Conservation (phyloP, 192 early-diverging fungal genomes). For the Podila clonocystis region DNA sequence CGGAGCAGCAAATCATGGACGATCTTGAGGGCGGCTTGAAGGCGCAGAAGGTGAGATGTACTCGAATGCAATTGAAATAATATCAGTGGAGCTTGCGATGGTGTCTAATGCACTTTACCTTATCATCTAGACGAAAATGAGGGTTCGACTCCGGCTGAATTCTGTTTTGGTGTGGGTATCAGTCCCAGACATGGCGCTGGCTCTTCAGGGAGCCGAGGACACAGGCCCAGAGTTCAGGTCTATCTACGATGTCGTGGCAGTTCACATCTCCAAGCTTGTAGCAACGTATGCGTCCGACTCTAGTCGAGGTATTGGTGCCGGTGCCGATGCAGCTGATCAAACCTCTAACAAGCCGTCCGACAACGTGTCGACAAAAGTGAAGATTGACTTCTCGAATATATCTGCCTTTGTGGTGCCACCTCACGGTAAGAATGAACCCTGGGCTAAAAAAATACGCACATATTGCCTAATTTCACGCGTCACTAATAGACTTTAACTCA, state of each 20-base stretch:
- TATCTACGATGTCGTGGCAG: conserved; percentile 27
- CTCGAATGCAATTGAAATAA: background rate
- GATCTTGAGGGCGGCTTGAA: conserved; percentile 30
- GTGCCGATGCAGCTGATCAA: background rate
- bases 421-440: conserved; percentile 38
- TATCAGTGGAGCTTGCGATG: background rate
- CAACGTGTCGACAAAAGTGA: conserved; percentile 1
- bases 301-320: background rate
- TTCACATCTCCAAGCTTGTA: conserved; percentile 39
- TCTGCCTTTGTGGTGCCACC: conserved; percentile 38
- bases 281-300: conserved; percentile 11
- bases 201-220: conserved; percentile 13
- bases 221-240: conserved; percentile 40
- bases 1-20: conserved; percentile 45
- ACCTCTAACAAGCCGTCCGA: background rate
- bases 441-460: background rate
- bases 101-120: background rate
- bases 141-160: conserved; percentile 36
- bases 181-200: conserved; percentile 31
- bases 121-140: conserved; percentile 13
- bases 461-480: background rate
- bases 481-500: conserved; percentile 31
- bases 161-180: conserved; percentile 45
- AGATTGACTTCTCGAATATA: conserved; percentile 29
- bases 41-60: conserved; percentile 22